These are phyloP conservation scores for Torulaspora indica DNA, from an alignment of 805 yeast species.

Conservation along the genomic window DNA sequence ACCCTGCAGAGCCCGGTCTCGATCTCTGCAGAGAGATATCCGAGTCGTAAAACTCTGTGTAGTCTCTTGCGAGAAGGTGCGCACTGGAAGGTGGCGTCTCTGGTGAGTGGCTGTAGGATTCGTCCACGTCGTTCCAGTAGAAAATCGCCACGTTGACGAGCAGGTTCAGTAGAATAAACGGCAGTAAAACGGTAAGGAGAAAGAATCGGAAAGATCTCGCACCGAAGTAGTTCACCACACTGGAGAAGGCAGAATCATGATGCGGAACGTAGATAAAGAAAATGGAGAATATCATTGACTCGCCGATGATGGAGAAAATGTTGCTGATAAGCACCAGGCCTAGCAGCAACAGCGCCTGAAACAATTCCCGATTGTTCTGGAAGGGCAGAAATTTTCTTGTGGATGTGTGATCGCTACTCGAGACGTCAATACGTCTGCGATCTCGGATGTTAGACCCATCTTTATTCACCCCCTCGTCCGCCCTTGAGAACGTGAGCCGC, in stretches of 20 bases:
- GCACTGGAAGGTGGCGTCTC: slow-evolving; percentile 2
- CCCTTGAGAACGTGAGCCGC: slow-evolving; percentile 16
- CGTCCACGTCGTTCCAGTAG: slow-evolving; percentile 27
- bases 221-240: slow-evolving; percentile 35
- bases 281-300: slow-evolving; percentile 36
- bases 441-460: slow-evolving; percentile 2
- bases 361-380: slow-evolving; percentile 9
- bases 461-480: slow-evolving; percentile 8
- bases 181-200: slow-evolving; percentile 31
- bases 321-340: slow-evolving; percentile 19
- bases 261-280: slow-evolving; percentile 41
- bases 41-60: slow-evolving; percentile 14
- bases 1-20: slow-evolving; percentile 3
- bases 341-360: slow-evolving; percentile 13
- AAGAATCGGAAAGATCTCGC: slow-evolving; percentile 32
- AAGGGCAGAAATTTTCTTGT: slow-evolving; percentile 10
- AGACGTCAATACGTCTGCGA: slow-evolving; percentile 1
- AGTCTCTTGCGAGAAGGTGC: slow-evolving; percentile 7
- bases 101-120: slow-evolving; percentile 14
- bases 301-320: slow-evolving; percentile 31
- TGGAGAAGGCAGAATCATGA: slow-evolving; percentile 32
- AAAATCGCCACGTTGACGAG: slow-evolving; percentile 19
- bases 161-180: slow-evolving; percentile 29
- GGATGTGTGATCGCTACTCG: background rate
- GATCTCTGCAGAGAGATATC: slow-evolving; percentile 11